Base-by-base conservation (phyloP, 2,329 filamentous ascomycete genomes). In the Magnaporthales sp. region DNA sequence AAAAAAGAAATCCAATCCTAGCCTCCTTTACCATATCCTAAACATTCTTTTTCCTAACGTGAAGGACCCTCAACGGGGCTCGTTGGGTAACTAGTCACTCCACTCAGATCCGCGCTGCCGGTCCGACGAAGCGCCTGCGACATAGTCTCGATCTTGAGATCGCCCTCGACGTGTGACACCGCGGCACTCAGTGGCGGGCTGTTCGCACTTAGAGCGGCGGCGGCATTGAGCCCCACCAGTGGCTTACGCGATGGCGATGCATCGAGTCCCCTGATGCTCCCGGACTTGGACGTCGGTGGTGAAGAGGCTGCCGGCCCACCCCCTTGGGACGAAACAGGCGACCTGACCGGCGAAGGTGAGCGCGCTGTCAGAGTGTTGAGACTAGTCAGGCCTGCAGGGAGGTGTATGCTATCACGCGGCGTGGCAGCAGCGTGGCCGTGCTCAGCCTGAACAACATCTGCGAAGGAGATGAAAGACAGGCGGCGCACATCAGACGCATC, bases 401-500 rank as follows among this genome's bases (percentile, higher is more conserved):
- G 79, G 74, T 92, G 88, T 67, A 91, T 82, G 66, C 88, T 89
- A 68, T 94, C 91, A 70, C 89, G 83, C 71, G 84, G 88, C 54
- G 76, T 78, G 22, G 81, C 80, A 38, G 81, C 80, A 67, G 88
- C 85, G 22, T 61, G 24, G 31, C 86, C 86, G 72, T 94, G 91
- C 75, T 95, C 91, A 38, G 89, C 86, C 75, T 96, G 92, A 56
- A 98, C 92, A 10, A 98, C 92, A 73, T 98, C 94, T 68, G 94
- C 93, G 77, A 98, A 98, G 8, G 93, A 97, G 75, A 98, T 96
- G 79, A 98, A 98, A 76, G 91, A 95, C 69, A 98, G 80, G 26
- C 94, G 88, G 62, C 92, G 89, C 22, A 96, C 86, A 73, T 97
- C 93, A 62, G 86, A 84, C 54, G 84, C 85, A 73, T 97, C 93